Conservation (phyloP, 768 basidiomycete species). For the Lentinus brumalis region DNA sequence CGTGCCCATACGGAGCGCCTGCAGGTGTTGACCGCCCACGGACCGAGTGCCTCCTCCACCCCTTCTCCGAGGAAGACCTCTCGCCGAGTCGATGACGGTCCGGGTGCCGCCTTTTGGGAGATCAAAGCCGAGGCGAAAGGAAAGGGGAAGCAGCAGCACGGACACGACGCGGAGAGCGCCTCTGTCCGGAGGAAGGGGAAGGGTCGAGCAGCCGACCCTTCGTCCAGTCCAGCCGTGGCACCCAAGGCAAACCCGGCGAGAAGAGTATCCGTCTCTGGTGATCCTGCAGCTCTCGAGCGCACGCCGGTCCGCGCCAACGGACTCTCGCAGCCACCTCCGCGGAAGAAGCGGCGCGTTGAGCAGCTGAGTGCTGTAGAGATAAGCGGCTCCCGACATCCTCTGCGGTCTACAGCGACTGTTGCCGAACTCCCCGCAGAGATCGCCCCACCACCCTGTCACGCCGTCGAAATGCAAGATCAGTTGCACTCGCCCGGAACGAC, state of each 20-base stretch:
- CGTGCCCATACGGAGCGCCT: conserved; percentile 57
- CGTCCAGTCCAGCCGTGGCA: neutral
- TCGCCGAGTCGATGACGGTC: neutral
- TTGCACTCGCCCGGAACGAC: neutral
- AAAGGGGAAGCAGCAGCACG: conserved; percentile 17
- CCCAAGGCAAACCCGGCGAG: neutral
- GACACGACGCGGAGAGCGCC: neutral
- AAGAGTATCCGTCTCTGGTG: neutral
- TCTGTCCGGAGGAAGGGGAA: conserved; percentile 1
- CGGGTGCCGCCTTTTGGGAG: conserved; percentile 15
- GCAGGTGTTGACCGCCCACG: conserved; percentile 41
- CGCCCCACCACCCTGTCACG: conserved; percentile 1
- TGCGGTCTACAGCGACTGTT: neutral
- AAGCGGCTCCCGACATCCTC: neutral
- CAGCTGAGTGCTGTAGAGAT: neutral
- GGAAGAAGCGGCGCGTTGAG: conserved; percentile 23
- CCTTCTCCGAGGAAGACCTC: neutral
- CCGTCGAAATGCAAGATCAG: neutral
- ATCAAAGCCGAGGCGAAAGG: conserved; percentile 18
- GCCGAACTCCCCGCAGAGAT: neutral
- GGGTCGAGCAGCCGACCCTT: neutral
- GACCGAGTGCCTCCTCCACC: conserved; percentile 26
- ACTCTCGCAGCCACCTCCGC: conserved; percentile 4
- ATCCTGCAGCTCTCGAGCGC: neutral
- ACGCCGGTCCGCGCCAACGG: neutral